Conservation (phyloP, 148 eudicot species). For the Vaccinium darrowii region DNA sequence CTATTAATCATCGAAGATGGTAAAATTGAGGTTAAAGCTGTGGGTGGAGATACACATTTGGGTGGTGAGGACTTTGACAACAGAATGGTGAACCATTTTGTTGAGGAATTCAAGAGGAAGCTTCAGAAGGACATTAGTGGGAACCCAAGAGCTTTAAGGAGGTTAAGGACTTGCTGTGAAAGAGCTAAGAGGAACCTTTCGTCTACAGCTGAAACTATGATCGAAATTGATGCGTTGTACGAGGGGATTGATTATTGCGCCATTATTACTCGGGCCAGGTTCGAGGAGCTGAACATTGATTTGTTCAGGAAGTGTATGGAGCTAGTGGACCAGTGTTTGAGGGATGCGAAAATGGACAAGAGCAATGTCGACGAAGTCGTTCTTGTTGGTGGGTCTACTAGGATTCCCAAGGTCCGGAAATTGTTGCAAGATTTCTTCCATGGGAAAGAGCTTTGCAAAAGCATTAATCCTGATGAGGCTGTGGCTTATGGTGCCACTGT, state of each 20-base stretch:
- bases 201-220: no score
- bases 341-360: conserved; percentile 36
- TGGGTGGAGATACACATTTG: neutral
- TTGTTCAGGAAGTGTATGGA: conserved; percentile 68
- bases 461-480: neutral
- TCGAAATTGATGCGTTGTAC: no score
- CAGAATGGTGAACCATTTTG: neutral
- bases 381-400: conserved; percentile 1
- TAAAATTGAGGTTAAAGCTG: neutral
- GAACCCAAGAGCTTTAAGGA: no score
- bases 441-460: neutral
- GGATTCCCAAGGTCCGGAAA: neutral
- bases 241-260: neutral
- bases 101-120: neutral
- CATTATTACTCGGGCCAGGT: neutral
- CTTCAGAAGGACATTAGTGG: neutral
- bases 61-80: neutral
- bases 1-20: no score
- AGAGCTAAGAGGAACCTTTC: no score
- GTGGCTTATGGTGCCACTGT: neutral
- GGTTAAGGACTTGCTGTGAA: no score
- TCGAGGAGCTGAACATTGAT: conserved; percentile 48
- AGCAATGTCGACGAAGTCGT: neutral
- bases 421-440: conserved; percentile 4
- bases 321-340: conserved; percentile 29